Conservation (phyloP, 1,139 yeast species). For the Tardiomyces digboiensis region DNA sequence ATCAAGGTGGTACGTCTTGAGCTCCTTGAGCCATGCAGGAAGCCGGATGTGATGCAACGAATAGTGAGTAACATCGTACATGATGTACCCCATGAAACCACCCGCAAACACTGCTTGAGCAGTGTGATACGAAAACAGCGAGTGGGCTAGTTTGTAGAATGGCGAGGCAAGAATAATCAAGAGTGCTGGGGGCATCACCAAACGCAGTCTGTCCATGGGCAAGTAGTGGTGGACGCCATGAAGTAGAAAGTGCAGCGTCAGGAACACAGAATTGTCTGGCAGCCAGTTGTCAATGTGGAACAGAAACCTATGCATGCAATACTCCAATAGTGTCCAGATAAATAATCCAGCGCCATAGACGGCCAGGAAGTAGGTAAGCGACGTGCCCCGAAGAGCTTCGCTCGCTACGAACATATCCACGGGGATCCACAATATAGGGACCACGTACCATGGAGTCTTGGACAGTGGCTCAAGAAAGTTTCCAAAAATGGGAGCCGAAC, state of each 20-base stretch:
- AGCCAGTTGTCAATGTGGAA: conserved; percentile 85
- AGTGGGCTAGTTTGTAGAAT: conserved; percentile 49
- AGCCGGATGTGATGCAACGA: conserved; percentile 79
- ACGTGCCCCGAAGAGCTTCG: conserved; percentile 24
- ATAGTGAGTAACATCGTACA: conserved; percentile 87
- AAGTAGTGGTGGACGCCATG: conserved; percentile 97
- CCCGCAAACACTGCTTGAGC: conserved; percentile 82
- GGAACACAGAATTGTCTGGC: conserved; percentile 70
- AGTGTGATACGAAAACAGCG: conserved; percentile 39
- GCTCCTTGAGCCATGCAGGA: conserved; percentile 64
- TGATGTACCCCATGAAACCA: conserved; percentile 86
- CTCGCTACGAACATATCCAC: conserved; percentile 47
- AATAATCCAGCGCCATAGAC: conserved; percentile 58
- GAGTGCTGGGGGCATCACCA: conserved; percentile 94
- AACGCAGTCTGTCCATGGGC: conserved; percentile 91
- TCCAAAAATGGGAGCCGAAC: conserved; percentile 84
- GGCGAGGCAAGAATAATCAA: conserved; percentile 51
- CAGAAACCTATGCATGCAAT: conserved; percentile 76
- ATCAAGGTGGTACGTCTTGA: conserved; percentile 87
- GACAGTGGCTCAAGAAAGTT: conserved; percentile 64
- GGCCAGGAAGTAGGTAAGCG: conserved; percentile 14
- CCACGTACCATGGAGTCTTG: conserved; percentile 69
- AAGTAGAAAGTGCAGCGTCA: conserved; percentile 75
- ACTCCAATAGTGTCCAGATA: conserved; percentile 91
- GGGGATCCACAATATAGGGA: conserved; percentile 87